Evolutionary conservation across 2,329 filamentous ascomycete genomes (phyloP), one percentile per base, ranked within the genome.

Genomic region (Aspergillus tamarii): DNA sequence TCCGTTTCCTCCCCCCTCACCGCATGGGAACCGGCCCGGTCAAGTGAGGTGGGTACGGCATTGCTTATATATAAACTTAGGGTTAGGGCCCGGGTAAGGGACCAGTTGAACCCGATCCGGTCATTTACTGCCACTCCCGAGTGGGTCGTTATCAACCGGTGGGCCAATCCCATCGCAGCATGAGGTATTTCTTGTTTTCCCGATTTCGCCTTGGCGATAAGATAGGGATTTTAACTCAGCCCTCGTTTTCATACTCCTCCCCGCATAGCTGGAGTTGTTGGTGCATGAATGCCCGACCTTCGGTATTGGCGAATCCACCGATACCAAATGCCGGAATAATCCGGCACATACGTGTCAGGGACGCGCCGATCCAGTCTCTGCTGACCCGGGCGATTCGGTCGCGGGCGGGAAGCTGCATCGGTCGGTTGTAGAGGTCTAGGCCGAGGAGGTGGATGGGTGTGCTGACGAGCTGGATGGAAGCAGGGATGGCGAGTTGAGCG

Each of bases 251-350:
- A 26, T 48, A 56, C 34, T 64, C 63, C 59, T 60, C 63, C 43
- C 41, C 63, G 30, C 41, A 55, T 21, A 21, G 54, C 12, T 63
- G 64, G 23, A 74, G 59, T 60, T 74, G 70, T 12, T 72, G 67
- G 60, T 75, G 73, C 54, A 75, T 62, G 61, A 72, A 73, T 14
- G 73, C 67, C n/a, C 73, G 65, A 1, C 73, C 72, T 55, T 77
- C 75, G 5, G 83, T 84, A 78, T 96, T 97, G 14, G 95, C 89
- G 12, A 96, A 92, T 0, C 93, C 93, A 0, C 93, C 93, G 8
- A 96, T 85, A 0, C 93, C 93, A 82, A 95, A 96, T 0, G 93
- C 93, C 43, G 93, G 93, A 19, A 96, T 85, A 70, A 96, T 96
- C 64, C 93, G 85, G 68, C 91, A 91, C 78, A 96, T 90, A 66